Base-by-base conservation (phyloP, 163 green algal species). In the Coccomyxa subellipsoidea region DNA sequence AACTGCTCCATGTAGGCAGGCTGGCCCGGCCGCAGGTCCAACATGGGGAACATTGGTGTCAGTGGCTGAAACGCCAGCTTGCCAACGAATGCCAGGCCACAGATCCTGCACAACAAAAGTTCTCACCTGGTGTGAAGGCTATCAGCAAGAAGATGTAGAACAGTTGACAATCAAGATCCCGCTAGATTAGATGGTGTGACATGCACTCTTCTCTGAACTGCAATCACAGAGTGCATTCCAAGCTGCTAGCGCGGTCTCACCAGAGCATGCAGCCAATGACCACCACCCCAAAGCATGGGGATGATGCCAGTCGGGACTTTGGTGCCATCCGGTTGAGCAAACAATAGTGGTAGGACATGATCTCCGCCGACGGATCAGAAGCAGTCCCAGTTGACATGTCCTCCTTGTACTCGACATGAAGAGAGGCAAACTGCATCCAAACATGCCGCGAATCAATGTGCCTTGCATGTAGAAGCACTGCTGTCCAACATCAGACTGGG, bases 361-460 rank as follows among this genome's bases (percentile, higher is more conserved):
- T 77, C 78, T 82, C 54, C 72, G 78, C 78, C 21, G 78, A 82
- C 72, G 78, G 78, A 66, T 82, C 78, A 66, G 78, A 47, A 82
- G 78, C 78, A 77, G 54, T 77, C 47, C 78, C 78, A 25, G 78
- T 54, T 76, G 78, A 77, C 15, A 82, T 32, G 54, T 82, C 78
- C 59, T 82, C 76, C 78, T 77, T 82, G 78, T 82, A 82, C 54
- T 82, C 78, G 40, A 82, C 73, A 23, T 82, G 78, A 54, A 82
- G 78, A 25, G 54, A 59, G 39, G 78, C 78, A 76, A 77, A 82
- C 40, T 54, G 40, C 40, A 54, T 54, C 10, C 40, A 8, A 54
- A 10, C 40, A 54, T 23, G 40, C 40, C 40, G 10, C 40, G 10
- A 23, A 54, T 54, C 40, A 54, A 54, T 54, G 40, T 54, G 40